Evolutionary conservation across 208 protist species (phyloP), one percentile per base, ranked within the genome.

Genomic region (Kentomonas sorsogonicus): DNA sequence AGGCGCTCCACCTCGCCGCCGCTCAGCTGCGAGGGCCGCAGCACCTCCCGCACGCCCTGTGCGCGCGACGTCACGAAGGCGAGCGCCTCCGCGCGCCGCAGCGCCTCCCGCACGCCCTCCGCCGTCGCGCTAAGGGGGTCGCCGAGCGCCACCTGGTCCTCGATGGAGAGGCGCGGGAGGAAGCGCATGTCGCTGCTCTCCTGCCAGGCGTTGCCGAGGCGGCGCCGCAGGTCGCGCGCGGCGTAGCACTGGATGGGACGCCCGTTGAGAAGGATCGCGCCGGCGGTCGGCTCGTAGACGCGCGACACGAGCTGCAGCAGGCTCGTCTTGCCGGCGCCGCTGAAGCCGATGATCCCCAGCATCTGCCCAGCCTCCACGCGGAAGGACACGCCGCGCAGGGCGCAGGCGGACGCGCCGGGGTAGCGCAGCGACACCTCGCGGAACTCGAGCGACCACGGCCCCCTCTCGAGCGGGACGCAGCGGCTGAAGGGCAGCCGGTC

Each of bases 251-350:
- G 69, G 36, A 92, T 77, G 38, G 74, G 60, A 15, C 41, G 16
- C 15, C 71, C 78, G 40, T 87, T 78, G 50, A 92, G 53, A 29
- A 69, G 67, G 47, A 92, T 88, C 0, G 58, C 60, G 0, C 85
- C 85, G 5, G 16, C 26, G 15, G 65, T 74, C 18, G 85, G 80
- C 4, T 62, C 62, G 60, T 83, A 88, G 0, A 83, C 45, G 25
- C 80, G 72, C 20, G 69, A 61, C 6, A 92, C 29, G 18, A 92
- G 71, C 3, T 75, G 69, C 18, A 89, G 59, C 30, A 92, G 18
- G 18, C 80, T 89, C 53, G 70, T 84, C 63, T 92, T 92, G 39
- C 85, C 85, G 0, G 77, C 66, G 1, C 85, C 85, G 61, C 85
- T 92, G 57, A 62, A 84, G 27, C 85, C 85, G 27, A 84, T 56